phyloP scores from a whole-genome alignment of 2,329 filamentous ascomycete species.

The Claviceps arundinis region DNA sequence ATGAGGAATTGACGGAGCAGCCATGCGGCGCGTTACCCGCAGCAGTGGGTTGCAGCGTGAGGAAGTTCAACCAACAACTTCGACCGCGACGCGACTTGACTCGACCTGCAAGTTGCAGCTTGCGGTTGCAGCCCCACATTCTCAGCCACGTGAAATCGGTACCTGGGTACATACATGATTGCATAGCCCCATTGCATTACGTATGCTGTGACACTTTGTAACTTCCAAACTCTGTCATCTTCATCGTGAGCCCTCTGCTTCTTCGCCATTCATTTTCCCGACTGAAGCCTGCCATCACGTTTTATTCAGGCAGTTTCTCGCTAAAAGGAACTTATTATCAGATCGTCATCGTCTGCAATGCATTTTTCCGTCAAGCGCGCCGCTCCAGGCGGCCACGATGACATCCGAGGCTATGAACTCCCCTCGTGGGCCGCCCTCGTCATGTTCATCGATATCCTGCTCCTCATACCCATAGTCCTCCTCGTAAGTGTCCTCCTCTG shows the following conservation, averaged over 20 bases:
- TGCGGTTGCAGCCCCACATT: too few relatives aligned
- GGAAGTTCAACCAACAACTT: too few relatives aligned
- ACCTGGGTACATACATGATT: neutral
- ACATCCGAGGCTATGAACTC: constrained; percentile 16
- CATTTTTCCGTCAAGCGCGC: constrained; percentile 20
- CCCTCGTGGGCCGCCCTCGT: constrained; percentile 28
- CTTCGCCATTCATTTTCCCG: neutral
- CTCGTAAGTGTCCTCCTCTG: constrained; percentile 21
- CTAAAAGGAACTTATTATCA: too few relatives aligned
- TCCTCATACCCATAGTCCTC: constrained; percentile 32
- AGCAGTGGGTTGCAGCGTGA: neutral
- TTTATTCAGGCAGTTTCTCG: neutral
- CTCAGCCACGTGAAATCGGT: neutral
- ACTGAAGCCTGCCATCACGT: neutral
- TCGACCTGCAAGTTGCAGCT: too few relatives aligned
- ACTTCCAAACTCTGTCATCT: neutral
- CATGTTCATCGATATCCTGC: constrained; percentile 25
- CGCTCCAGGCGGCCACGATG: constrained; percentile 12
- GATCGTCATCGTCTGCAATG: constrained; percentile 1
- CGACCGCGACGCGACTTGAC: too few relatives aligned
- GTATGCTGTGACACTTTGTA: neutral
- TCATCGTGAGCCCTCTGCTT: neutral
- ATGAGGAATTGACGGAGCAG: constrained; percentile 66
- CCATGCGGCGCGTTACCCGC: constrained; percentile 33
- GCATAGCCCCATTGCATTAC: neutral